Evolutionary conservation across 257 asterid species (phyloP), one percentile per base, ranked within the genome.

Genomic region (Coffea eugenioides): DNA sequence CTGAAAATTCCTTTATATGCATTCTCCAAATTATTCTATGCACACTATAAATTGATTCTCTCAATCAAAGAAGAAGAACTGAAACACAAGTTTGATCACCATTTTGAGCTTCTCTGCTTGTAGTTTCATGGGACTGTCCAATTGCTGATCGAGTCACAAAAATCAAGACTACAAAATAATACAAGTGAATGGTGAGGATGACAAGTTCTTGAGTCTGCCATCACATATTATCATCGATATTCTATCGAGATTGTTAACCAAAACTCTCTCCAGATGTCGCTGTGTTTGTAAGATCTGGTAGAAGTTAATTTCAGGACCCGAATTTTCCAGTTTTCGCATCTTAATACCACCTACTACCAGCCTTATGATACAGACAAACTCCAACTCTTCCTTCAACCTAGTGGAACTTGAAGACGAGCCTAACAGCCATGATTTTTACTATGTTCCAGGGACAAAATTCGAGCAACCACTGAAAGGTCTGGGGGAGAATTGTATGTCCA

Each of bases 201-300:
- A 27, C 69, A 41, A 12, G 31, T 71, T 75, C 34, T 69, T 31
- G 41, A 13, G 77, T 74, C 87, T 84, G n/a, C 88, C 90, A 20
- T 66, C 81, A 59, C 82, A 82, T 45, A 77, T 80, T 36, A 73
- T 51, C 74, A 34, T 79, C 8, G 62, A 88, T 39, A 87, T 89
- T 31, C 80, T 87, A 49, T 66, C 83, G 36, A 81, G 86, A 65
- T 76, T 87, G 21, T 88, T 88, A 1, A 23, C 84, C 54, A 72
- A 76, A 71, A 39, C 73, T 67, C 73, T 86, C 46, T 0, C 11
- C 11, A 51, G 34, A 1, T 84, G 86, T 84, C 78, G 82, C 43
- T 79, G 82, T 21, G 88, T 84, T 36, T 86, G 89, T 84, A 86
- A 84, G 74, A 3, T 75, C 8, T 86, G 87, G 91, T 76, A 74